Evolutionary conservation across 768 basidiomycete genomes (phyloP).

Genomic region (Lentinus brumalis): DNA sequence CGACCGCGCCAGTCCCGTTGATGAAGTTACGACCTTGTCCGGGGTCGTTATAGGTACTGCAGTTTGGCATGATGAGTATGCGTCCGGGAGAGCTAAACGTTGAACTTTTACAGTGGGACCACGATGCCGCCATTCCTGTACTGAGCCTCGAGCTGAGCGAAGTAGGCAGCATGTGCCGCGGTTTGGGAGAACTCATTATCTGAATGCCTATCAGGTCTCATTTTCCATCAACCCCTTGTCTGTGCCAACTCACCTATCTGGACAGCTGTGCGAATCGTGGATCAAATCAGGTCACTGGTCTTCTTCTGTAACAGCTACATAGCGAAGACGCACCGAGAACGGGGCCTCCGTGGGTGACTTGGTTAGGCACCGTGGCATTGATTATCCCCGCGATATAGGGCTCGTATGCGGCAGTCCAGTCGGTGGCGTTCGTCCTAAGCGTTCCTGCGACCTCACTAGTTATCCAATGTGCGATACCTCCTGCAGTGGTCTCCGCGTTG

Average conservation of each 20-base stretch:
- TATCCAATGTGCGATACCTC: constrained; percentile 70
- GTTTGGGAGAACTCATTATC: constrained; percentile 78
- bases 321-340: constrained; percentile 58
- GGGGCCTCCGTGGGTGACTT: constrained; percentile 75
- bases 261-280: constrained; percentile 39
- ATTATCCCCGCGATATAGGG: constrained; percentile 72
- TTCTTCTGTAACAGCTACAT: background rate
- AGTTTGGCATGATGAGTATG: background rate
- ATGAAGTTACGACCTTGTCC: constrained; percentile 27
- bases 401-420: constrained; percentile 71
- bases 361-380: constrained; percentile 57
- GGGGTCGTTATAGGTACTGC: constrained; percentile 29
- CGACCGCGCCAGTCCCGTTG: constrained; percentile 32
- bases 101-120: constrained; percentile 23
- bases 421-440: constrained; percentile 70
- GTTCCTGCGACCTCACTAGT: constrained; percentile 66
- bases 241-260: constrained; percentile 49
- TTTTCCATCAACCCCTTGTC: constrained; percentile 38
- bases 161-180: constrained; percentile 29
- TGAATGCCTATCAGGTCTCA: constrained; percentile 24
- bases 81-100: background rate
- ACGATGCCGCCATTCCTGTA: constrained; percentile 20
- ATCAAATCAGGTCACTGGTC: background rate
- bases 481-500: constrained; percentile 81
- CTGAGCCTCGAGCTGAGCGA: constrained; percentile 21